Conservation (phyloP, 1,284 basidiomycete genomes). For the Ceratobasidium sp. region DNA sequence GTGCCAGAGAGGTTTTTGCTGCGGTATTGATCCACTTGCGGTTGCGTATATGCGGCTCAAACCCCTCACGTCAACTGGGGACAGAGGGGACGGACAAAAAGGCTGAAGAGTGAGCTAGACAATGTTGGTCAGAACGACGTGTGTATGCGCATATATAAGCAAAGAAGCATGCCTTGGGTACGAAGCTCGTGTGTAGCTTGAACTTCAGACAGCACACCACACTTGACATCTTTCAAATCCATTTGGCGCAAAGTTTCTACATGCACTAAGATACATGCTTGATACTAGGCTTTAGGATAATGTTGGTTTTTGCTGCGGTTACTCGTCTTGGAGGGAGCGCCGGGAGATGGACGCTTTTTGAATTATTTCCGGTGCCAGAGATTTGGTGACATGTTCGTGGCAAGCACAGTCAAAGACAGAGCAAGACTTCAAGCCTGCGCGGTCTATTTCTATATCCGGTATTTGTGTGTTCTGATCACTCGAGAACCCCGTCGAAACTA, state of each 20-base stretch:
- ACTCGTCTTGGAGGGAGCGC: too few species aligned
- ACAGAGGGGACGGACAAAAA: neutral
- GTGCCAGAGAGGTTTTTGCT: neutral
- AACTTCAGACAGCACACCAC: too few species aligned
- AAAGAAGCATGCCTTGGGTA: too few species aligned
- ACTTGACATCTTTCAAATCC: too few species aligned
- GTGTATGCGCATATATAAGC: too few species aligned
- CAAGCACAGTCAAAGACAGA: neutral
- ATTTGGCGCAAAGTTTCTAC: neutral
- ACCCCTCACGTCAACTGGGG: neutral
- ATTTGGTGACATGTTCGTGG: neutral
- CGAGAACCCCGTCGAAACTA: too few species aligned
- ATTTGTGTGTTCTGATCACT: too few species aligned
- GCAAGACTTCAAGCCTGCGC: too few species aligned
- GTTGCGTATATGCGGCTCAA: constrained; percentile 7
- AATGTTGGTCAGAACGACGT: neutral
- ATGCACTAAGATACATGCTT: neutral
- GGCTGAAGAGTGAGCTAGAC: neutral
- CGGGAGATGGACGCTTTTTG: neutral
- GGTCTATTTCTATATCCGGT: too few species aligned
- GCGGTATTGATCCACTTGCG: neutral
- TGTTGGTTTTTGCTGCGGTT: neutral
- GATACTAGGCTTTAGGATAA: neutral
- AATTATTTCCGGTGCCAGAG: neutral
- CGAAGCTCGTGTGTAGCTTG: too few species aligned